These are phyloP conservation scores for Didymella keratinophila DNA, from an alignment of 2,329 filamentous ascomycete species.

Conservation along the genomic window DNA sequence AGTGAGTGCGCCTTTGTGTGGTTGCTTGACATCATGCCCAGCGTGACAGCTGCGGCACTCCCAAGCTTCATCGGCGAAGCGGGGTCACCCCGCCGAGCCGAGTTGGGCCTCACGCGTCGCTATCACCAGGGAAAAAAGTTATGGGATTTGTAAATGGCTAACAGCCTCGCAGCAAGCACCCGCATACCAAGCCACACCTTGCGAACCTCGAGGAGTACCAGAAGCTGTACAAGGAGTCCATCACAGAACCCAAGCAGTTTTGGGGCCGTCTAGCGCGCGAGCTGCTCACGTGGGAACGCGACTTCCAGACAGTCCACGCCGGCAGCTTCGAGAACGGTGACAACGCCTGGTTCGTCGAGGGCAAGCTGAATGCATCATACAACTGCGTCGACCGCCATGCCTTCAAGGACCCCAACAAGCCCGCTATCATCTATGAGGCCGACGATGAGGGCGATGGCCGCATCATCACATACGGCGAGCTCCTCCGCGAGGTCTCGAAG, in stretches of 20 bases:
- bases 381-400: constrained; percentile 98
- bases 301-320: constrained; percentile 87
- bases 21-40: constrained; percentile 31
- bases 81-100: constrained; percentile 47
- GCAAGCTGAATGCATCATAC: constrained; percentile 92
- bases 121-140: constrained; percentile 4
- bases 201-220: constrained; percentile 68
- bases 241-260: constrained; percentile 86
- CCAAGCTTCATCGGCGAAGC: constrained; percentile 28
- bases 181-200: constrained; percentile 65
- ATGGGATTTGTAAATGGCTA: not conserved
- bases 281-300: constrained; percentile 85
- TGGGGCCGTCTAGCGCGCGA: constrained; percentile 88
- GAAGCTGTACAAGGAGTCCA: constrained; percentile 79
- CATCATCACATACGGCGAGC: constrained; percentile 89
- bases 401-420: constrained; percentile 89
- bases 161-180: constrained; percentile 62
- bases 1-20: constrained; percentile 43
- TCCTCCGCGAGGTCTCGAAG: constrained; percentile 88
- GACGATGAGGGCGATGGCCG: constrained; percentile 89
- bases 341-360: constrained; percentile 93
- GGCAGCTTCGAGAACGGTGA: constrained; percentile 83
- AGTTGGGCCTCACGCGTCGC: constrained; percentile 10
- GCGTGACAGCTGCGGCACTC: constrained; percentile 24
- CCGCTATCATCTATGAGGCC: constrained; percentile 98